These are phyloP conservation scores for Rhodosporidiobolus odoratus DNA, from an alignment of 768 basidiomycete species.

Conservation along the genomic window DNA sequence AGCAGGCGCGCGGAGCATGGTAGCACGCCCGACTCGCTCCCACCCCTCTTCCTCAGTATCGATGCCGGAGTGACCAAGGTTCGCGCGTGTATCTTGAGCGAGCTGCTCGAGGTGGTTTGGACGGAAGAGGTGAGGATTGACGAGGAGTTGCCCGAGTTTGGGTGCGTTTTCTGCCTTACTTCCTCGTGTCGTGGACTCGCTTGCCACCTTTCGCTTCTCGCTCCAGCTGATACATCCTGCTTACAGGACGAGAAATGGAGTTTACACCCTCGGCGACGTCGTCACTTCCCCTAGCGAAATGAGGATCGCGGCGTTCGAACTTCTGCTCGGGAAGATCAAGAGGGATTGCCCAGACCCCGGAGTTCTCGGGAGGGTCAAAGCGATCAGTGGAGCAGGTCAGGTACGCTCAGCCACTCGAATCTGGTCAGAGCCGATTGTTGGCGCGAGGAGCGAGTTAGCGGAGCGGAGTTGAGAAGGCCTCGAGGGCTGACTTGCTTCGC, in stretches of 20 bases:
- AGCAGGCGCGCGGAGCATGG: too few species aligned
- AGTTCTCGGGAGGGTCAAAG: not conserved
- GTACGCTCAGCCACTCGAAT: too few species aligned
- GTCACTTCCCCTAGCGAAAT: slow-evolving; percentile 16
- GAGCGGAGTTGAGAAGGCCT: too few species aligned
- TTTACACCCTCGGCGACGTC: slow-evolving; percentile 15
- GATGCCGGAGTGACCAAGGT: slow-evolving; percentile 3
- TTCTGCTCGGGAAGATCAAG: slow-evolving; percentile 24
- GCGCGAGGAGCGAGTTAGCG: too few species aligned
- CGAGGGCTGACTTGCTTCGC: too few species aligned
- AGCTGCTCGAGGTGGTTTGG: slow-evolving; percentile 10
- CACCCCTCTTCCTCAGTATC: slow-evolving; percentile 24
- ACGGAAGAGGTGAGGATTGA: slow-evolving; percentile 16
- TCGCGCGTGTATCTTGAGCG: slow-evolving; percentile 13
- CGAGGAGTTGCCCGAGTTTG: slow-evolving; percentile 15
- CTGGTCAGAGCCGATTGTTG: too few species aligned
- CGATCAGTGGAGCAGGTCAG: slow-evolving; percentile 7
- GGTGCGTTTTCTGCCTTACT: slow-evolving; percentile 3
- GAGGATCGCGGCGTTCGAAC: slow-evolving; percentile 21
- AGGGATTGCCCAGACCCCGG: slow-evolving; percentile 8
- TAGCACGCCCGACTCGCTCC: not conserved
- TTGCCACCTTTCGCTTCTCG: not conserved
- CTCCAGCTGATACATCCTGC: too few species aligned
- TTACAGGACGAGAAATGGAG: slow-evolving; percentile 16
- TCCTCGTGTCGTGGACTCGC: too few species aligned